A percentile compares a stretch with the other conserved stretches of the same genome.
Conservation (phyloP, 805 yeast species). For the Kazachstania psychrophila region DNA sequence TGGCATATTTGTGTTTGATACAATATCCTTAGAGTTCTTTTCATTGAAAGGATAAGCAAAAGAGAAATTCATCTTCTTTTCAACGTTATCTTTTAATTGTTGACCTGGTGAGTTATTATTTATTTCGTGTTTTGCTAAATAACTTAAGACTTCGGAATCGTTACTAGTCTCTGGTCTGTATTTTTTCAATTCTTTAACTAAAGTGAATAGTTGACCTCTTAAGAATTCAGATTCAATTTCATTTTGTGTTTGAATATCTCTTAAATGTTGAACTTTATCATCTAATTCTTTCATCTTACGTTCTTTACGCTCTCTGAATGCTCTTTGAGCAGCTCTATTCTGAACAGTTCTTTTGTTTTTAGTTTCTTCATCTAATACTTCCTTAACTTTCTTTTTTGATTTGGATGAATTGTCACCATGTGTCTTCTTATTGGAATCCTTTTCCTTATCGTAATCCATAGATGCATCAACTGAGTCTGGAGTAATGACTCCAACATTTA, state of each 20-base stretch:
- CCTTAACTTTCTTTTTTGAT: constrained; percentile 58
- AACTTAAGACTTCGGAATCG: constrained; percentile 23
- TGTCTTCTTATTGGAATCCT: not conserved
- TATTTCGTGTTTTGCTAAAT: constrained; percentile 15
- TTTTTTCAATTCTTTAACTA: constrained; percentile 60
- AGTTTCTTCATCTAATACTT: constrained; percentile 66
- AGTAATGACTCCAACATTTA: not conserved
- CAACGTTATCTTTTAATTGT: constrained; percentile 9
- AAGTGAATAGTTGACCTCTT: constrained; percentile 64
- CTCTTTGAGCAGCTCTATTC: constrained; percentile 95
- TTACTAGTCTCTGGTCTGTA: constrained; percentile 37
- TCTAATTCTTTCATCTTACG: constrained; percentile 78
- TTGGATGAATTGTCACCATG: too few relatives aligned
- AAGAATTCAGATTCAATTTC: constrained; percentile 66
- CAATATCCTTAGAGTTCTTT: constrained; percentile 22
- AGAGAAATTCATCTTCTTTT: constrained; percentile 30
- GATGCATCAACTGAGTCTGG: not conserved
- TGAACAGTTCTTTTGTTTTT: constrained; percentile 88
- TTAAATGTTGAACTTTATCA: constrained; percentile 64
- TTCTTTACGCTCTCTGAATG: constrained; percentile 91
- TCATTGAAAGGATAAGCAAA: constrained; percentile 42
- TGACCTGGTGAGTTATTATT: not conserved
- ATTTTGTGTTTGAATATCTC: constrained; percentile 58
- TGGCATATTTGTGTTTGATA: constrained; percentile 4
- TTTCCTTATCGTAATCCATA: not conserved